phyloP scores from a whole-genome alignment of 2,329 filamentous ascomycete species.

The Dothideomycetidae sp. region DNA sequence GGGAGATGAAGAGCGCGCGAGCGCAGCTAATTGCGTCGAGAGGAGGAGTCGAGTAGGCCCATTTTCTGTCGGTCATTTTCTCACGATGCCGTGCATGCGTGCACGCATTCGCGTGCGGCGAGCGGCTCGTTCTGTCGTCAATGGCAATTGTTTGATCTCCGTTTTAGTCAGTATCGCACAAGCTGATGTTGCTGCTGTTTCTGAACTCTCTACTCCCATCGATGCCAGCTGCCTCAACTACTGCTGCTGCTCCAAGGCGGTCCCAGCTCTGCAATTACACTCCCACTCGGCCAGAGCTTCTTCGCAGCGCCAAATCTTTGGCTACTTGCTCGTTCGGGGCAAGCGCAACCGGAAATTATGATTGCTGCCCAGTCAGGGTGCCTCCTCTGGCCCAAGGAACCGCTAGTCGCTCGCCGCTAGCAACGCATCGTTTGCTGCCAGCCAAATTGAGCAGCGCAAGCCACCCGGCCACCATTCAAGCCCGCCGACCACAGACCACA shows the following conservation, averaged over 20 bases:
- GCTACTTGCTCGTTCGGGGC: neutral
- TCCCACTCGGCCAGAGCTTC: neutral
- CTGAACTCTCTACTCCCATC: too few species aligned
- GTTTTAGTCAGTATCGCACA: too few species aligned
- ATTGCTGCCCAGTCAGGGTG: neutral
- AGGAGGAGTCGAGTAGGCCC: too few species aligned
- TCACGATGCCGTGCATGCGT: too few species aligned
- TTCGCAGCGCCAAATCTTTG: neutral
- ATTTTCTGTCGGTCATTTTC: too few species aligned
- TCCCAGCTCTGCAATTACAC: neutral
- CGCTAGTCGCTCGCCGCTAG: neutral
- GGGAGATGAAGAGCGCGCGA: neutral
- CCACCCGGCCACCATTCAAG: slow-evolving; percentile 15
- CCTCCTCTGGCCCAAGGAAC: neutral
- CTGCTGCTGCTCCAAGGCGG: too few species aligned
- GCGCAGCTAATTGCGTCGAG: neutral
- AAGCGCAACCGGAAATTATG: neutral
- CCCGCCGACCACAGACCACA: too few species aligned
- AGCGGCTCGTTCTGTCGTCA: too few species aligned
- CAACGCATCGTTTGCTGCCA: neutral
- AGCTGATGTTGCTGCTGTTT: too few species aligned
- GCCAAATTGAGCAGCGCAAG: slow-evolving; percentile 7
- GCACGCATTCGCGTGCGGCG: too few species aligned
- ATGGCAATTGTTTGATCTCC: too few species aligned
- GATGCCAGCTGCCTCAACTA: too few species aligned